These are phyloP conservation scores for Colletotrichum cuscutae DNA, from an alignment of 2,329 filamentous ascomycete species.

Conservation along the genomic window DNA sequence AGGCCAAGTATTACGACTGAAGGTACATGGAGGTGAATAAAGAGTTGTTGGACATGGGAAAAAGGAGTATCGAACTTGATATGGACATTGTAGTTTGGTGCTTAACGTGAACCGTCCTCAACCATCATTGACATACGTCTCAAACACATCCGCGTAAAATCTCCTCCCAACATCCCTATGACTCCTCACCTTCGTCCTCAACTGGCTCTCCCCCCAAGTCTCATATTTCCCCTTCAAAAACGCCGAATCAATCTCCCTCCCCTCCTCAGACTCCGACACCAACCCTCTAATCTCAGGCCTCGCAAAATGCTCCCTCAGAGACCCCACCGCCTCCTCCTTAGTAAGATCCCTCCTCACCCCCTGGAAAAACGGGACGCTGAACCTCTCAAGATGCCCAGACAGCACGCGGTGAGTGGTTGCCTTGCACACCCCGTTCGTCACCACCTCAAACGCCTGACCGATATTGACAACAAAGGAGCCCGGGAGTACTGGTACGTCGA, in stretches of 20 bases:
- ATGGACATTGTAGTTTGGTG: no score
- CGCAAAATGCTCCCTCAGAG: constrained; percentile 51
- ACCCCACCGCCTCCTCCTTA: constrained; percentile 52
- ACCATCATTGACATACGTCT: constrained; percentile 57
- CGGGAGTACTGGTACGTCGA: constrained; percentile 58
- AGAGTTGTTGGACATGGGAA: no score
- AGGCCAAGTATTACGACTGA: constrained; percentile 47
- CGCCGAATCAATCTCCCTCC: constrained; percentile 55
- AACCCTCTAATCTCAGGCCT: neutral
- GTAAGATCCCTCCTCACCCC: constrained; percentile 59
- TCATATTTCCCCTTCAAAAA: constrained; percentile 61
- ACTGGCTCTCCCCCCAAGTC: constrained; percentile 65
- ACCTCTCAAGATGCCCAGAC: constrained; percentile 46
- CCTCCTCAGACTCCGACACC: constrained; percentile 48
- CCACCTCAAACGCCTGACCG: constrained; percentile 67
- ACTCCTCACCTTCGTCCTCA: constrained; percentile 64
- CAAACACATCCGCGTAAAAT: constrained; percentile 59
- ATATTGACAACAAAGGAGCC: constrained; percentile 68
- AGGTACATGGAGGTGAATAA: neutral
- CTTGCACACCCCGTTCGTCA: constrained; percentile 63
- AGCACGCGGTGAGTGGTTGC: constrained; percentile 62
- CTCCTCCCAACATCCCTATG: constrained; percentile 58
- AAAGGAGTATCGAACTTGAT: no score
- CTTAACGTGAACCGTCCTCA: neutral
- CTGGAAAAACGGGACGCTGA: constrained; percentile 59